These are phyloP conservation scores for Fistulinella prunicolor DNA, from an alignment of 768 basidiomycete species.

Conservation along the genomic window DNA sequence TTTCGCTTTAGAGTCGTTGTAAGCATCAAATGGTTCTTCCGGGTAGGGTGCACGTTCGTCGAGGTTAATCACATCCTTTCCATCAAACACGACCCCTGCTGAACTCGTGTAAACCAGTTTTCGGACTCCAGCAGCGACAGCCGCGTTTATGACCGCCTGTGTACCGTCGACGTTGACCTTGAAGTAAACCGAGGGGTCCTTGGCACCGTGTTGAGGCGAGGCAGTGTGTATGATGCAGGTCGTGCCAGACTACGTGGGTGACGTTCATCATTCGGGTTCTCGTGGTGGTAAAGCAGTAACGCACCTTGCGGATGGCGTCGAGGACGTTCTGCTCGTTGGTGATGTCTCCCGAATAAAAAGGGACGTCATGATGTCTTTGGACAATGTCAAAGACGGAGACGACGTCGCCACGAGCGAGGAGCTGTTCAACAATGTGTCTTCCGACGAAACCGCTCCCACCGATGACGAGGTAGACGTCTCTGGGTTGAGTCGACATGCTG, in stretches of 20 bases:
- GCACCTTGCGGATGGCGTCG: conserved; percentile 69
- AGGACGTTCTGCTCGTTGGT: conserved; percentile 71
- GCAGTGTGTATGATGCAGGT: conserved; percentile 97
- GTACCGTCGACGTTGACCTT: conserved; percentile 96
- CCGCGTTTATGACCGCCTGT: conserved; percentile 77
- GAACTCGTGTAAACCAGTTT: too few relatives aligned
- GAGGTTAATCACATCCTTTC: conserved; percentile 72
- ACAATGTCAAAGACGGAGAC: conserved; percentile 92
- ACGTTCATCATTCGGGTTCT: not conserved
- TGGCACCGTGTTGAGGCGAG: conserved; percentile 69
- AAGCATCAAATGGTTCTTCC: conserved; percentile 76
- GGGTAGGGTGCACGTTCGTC: conserved; percentile 86
- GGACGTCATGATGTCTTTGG: conserved; percentile 81
- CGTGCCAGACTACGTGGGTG: conserved; percentile 56
- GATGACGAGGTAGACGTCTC: conserved; percentile 84
- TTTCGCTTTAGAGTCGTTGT: conserved; percentile 91
- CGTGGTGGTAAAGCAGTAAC: conserved; percentile 14
- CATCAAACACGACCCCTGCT: conserved; percentile 88
- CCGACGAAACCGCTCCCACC: conserved; percentile 92
- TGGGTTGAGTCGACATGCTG: conserved; percentile 15
- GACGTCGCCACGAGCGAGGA: conserved; percentile 72
- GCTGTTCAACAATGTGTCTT: conserved; percentile 84
- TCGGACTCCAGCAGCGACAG: conserved; percentile 63
- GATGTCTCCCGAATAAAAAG: conserved; percentile 90
- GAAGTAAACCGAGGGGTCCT: conserved; percentile 71